Conservation (phyloP, 2,329 filamentous ascomycete species). For the Hypoxylon sp. region DNA sequence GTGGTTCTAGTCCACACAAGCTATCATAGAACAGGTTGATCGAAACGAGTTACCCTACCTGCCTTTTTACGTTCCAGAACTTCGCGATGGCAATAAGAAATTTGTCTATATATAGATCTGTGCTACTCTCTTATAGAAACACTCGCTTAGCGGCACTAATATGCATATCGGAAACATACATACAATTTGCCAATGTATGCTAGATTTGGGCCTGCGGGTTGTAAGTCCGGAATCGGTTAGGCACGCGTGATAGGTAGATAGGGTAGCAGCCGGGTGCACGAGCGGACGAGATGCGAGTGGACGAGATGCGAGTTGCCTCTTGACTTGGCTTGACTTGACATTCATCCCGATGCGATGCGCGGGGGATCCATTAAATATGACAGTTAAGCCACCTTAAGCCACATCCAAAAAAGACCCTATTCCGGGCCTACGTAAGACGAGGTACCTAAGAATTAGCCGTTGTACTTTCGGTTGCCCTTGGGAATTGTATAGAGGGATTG, state of each 20-base stretch:
- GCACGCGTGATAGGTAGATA: constrained; percentile 35
- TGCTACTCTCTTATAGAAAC: constrained; percentile 15
- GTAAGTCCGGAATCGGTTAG: constrained; percentile 28
- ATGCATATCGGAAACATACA: constrained; percentile 30
- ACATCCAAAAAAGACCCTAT: constrained; percentile 17
- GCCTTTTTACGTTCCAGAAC: not conserved
- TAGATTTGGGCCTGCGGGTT: constrained; percentile 13
- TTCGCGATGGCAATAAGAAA: too few relatives aligned
- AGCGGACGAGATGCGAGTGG: constrained; percentile 32
- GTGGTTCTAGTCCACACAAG: not conserved
- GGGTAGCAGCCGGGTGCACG: constrained; percentile 33
- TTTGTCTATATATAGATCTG: constrained; percentile 10
- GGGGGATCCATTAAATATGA: not conserved
- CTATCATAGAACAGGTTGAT: not conserved
- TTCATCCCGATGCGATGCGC: constrained; percentile 34
- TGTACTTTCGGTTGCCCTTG: not conserved
- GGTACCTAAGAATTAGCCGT: not conserved
- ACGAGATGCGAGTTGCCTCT: constrained; percentile 30
- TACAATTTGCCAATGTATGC: constrained; percentile 5
- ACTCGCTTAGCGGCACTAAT: constrained; percentile 33
- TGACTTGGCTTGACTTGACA: constrained; percentile 15
- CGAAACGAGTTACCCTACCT: not conserved
- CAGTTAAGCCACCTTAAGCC: constrained; percentile 25
- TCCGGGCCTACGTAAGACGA: not conserved
- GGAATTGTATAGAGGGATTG: not conserved